A percentile compares a stretch with the other conserved stretches of the same genome.
Conservation (phyloP, 768 basidiomycete species). For the Leccinum sublutescens region DNA sequence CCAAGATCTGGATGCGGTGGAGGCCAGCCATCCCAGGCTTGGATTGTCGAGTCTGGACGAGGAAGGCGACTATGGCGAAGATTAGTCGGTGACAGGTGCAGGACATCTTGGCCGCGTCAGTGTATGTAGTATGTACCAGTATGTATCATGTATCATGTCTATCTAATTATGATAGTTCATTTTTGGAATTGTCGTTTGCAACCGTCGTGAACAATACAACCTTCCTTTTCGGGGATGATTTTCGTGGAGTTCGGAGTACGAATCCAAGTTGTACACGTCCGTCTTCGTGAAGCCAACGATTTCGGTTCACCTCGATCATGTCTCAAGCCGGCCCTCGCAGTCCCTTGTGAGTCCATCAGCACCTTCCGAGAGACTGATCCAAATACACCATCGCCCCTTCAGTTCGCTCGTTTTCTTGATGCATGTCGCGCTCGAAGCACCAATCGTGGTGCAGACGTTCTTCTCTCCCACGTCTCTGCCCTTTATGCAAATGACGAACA, state of each 20-base stretch:
- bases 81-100: constrained; percentile 6
- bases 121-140: constrained; percentile 8
- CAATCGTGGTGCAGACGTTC: constrained; percentile 74
- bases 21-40: constrained; percentile 19
- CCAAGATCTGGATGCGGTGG: constrained; percentile 32
- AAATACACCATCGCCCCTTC: neutral
- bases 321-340: constrained; percentile 31
- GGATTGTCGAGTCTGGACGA: constrained; percentile 29
- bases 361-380: neutral
- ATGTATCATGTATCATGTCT: constrained; percentile 11
- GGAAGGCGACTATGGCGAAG: constrained; percentile 34
- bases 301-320: constrained; percentile 5
- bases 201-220: neutral
- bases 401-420: constrained; percentile 73
- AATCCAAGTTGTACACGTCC: constrained; percentile 6
- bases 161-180: constrained; percentile 8
- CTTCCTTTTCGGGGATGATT: constrained; percentile 24
- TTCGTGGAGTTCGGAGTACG: constrained; percentile 27
- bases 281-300: neutral
- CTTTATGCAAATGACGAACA: constrained; percentile 81
- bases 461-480: constrained; percentile 62
- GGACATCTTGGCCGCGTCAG: neutral
- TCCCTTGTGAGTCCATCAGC: constrained; percentile 38
- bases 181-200: neutral
- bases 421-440: constrained; percentile 77